These are phyloP conservation scores for Pyrrhoderma noxium DNA, from an alignment of 1,284 basidiomycete genomes.

Conservation along the genomic window DNA sequence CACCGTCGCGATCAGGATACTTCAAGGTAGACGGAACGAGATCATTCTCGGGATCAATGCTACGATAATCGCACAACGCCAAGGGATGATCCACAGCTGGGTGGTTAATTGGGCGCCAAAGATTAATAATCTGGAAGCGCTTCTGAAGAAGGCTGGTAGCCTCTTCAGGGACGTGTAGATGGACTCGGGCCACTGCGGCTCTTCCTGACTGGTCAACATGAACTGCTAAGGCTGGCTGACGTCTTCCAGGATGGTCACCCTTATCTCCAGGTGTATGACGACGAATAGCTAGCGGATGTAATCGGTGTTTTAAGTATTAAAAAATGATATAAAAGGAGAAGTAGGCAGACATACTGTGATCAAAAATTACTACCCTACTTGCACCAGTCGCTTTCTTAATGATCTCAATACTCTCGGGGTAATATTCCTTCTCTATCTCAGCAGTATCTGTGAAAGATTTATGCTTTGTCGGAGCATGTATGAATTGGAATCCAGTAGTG, in stretches of 20 bases:
- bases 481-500: conserved; percentile 18
- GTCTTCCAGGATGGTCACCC: background rate
- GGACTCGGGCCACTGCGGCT: conserved; percentile 43
- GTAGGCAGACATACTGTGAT: conserved; percentile 23
- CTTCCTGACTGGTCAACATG: conserved; percentile 55
- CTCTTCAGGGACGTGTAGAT: conserved; percentile 41
- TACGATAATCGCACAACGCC: conserved; percentile 39
- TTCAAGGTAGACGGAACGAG: conserved; percentile 30
- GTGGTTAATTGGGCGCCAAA: conserved; percentile 45
- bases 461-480: conserved; percentile 8
- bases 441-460: conserved; percentile 18
- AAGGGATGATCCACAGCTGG: conserved; percentile 42
- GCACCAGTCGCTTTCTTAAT: conserved; percentile 26
- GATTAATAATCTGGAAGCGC: conserved; percentile 52
- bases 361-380: conserved; percentile 26
- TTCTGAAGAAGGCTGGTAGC: conserved; percentile 37
- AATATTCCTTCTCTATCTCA: conserved; percentile 23
- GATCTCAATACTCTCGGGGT: conserved; percentile 23
- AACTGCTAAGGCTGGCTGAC: conserved; percentile 23
- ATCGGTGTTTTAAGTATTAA: background rate
- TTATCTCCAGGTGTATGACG: background rate
- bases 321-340: conserved; percentile 14
- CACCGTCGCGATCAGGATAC: conserved; percentile 30
- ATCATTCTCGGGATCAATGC: conserved; percentile 30
- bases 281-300: background rate